Conservation (phyloP, 441 rosid species). For the Breynia disticha region DNA sequence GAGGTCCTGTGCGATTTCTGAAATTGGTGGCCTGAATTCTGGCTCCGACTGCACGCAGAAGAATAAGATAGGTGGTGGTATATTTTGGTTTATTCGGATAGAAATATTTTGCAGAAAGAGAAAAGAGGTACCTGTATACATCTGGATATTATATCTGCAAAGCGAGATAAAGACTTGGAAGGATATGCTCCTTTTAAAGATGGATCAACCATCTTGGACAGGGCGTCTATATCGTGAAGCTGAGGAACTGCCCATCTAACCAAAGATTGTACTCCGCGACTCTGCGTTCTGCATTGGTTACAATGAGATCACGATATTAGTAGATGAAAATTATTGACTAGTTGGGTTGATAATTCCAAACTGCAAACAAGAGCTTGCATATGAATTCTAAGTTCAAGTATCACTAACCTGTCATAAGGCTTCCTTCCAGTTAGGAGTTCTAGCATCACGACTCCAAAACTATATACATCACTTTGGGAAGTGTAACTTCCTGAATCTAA, state of each 20-base stretch:
- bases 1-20: slow-evolving; percentile 88
- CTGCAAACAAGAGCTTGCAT: neutral
- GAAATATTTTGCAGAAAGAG: neutral
- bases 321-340: slow-evolving; percentile 6
- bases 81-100: neutral
- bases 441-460: slow-evolving; percentile 87
- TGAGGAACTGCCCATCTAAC: slow-evolving; percentile 80
- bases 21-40: slow-evolving; percentile 69
- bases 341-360: neutral
- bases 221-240: slow-evolving; percentile 81
- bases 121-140: slow-evolving; percentile 55
- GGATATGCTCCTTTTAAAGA: slow-evolving; percentile 56
- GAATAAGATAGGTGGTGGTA: neutral
- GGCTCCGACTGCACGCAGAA: slow-evolving; percentile 55
- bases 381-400: neutral
- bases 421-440: slow-evolving; percentile 76
- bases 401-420: slow-evolving; percentile 58
- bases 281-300: slow-evolving; percentile 40
- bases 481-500: slow-evolving; percentile 65
- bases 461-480: slow-evolving; percentile 80
- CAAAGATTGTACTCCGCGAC: slow-evolving; percentile 66
- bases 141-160: slow-evolving; percentile 81
- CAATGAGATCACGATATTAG: slow-evolving; percentile 5
- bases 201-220: slow-evolving; percentile 80
- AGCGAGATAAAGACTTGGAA: slow-evolving; percentile 73